These are phyloP conservation scores for Gelatoporia subvermispora DNA, from an alignment of 768 basidiomycete genomes.

Conservation along the genomic window DNA sequence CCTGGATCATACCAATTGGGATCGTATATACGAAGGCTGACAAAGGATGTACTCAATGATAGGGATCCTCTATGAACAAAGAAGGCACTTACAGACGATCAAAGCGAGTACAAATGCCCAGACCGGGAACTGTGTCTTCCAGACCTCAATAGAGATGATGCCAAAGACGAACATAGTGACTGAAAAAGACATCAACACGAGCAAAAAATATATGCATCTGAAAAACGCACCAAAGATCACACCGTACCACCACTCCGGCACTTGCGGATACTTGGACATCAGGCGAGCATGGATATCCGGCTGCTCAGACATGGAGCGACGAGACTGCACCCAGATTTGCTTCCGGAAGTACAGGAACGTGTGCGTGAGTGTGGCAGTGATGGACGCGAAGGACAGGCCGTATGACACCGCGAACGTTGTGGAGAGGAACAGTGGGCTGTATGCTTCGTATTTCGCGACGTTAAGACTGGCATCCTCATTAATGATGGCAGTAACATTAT, in stretches of 20 bases:
- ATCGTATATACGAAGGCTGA: constrained; percentile 63
- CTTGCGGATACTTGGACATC: constrained; percentile 41
- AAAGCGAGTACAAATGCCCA: constrained; percentile 60
- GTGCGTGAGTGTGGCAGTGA: constrained; percentile 42
- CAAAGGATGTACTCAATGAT: background rate
- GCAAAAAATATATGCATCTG: constrained; percentile 3
- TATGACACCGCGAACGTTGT: constrained; percentile 56
- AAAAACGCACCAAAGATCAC: constrained; percentile 30
- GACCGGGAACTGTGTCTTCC: constrained; percentile 63
- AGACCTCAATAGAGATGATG: constrained; percentile 54
- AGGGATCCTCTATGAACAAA: background rate
- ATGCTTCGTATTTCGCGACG: constrained; percentile 32
- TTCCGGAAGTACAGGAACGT: constrained; percentile 42
- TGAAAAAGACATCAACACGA: constrained; percentile 7
- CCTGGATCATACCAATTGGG: constrained; percentile 79
- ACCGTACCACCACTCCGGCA: constrained; percentile 52
- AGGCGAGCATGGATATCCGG: constrained; percentile 46
- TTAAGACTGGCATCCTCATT: constrained; percentile 31
- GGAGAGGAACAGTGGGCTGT: constrained; percentile 41
- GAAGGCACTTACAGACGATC: constrained; percentile 24
- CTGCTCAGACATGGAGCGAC: constrained; percentile 39
- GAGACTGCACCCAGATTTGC: constrained; percentile 38
- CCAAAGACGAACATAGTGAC: constrained; percentile 57
- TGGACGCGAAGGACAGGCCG: constrained; percentile 33
- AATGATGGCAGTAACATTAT: constrained; percentile 38